A percentile compares a stretch with the other conserved stretches of the same genome.
Conservation (phyloP, 306 rosid species). For the Alnus glutinosa region DNA sequence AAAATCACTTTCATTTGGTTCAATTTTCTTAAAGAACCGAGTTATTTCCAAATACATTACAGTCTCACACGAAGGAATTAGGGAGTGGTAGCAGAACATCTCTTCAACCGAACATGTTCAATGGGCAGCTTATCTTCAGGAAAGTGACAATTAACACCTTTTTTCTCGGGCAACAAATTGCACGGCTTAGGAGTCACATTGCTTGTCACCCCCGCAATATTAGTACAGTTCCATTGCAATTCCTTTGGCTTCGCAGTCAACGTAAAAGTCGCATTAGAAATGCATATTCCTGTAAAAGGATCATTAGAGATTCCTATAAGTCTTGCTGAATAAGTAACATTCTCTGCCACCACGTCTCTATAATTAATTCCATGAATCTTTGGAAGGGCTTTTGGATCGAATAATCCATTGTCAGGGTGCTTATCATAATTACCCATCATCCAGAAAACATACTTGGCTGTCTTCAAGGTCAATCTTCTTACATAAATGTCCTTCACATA, state of each 20-base stretch:
- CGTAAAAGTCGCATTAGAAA: constrained; percentile 44
- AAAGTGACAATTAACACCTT: constrained; percentile 37
- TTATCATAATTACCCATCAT: constrained; percentile 59
- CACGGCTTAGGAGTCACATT: constrained; percentile 64
- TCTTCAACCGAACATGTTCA: constrained; percentile 48
- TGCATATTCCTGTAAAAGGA: constrained; percentile 58
- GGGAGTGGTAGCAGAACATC: constrained; percentile 31
- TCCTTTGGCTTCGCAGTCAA: constrained; percentile 29
- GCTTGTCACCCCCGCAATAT: constrained; percentile 50
- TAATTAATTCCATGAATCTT: constrained; percentile 48
- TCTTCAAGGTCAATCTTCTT: constrained; percentile 40
- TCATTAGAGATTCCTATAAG: constrained; percentile 53
- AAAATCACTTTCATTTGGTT: too few relatives aligned
- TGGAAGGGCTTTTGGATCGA: constrained; percentile 64
- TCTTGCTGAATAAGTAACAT: constrained; percentile 47
- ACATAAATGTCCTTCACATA: constrained; percentile 66
- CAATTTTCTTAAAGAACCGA: too few relatives aligned
- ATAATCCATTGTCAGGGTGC: constrained; percentile 44
- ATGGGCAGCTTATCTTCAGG: constrained; percentile 55
- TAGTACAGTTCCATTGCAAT: constrained; percentile 63
- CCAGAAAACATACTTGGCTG: constrained; percentile 72
- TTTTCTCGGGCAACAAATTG: constrained; percentile 41
- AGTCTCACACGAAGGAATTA: not conserved
- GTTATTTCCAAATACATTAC: not conserved
- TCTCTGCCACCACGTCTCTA: constrained; percentile 46